Conservation (phyloP, 176 grass and related monocot genomes). For the Aegilops tauschii region DNA sequence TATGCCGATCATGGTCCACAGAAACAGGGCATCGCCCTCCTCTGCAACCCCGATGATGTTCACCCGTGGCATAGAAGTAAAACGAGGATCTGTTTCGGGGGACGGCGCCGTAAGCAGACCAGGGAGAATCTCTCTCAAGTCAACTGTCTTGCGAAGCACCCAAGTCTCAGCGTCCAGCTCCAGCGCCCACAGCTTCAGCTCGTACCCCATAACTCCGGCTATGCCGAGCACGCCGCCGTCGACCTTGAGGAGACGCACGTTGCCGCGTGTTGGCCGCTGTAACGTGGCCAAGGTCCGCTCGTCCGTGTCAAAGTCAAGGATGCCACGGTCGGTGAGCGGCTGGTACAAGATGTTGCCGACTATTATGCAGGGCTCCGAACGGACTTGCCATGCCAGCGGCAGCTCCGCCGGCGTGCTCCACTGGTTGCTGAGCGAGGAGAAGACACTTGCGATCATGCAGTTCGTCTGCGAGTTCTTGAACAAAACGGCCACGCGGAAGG, state of each 20-base stretch:
- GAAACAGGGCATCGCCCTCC: background rate
- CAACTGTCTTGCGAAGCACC: background rate
- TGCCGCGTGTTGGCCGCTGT: background rate
- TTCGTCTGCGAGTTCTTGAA: background rate
- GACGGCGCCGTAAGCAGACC: background rate
- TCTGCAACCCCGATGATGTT: background rate
- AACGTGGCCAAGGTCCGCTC: background rate
- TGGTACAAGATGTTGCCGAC: background rate
- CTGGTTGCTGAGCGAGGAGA: background rate
- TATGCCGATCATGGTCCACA: background rate
- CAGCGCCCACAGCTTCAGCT: background rate
- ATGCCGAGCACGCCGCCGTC: conserved; percentile 21
- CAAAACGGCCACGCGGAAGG: background rate
- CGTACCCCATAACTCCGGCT: background rate
- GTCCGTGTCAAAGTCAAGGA: background rate
- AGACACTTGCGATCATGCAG: background rate
- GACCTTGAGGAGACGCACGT: conserved; percentile 1
- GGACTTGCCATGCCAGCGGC: background rate
- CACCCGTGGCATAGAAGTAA: background rate
- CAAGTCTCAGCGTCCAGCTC: background rate
- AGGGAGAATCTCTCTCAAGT: background rate
- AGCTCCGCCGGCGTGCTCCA: background rate
- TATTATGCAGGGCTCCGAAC: background rate
- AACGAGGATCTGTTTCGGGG: background rate
- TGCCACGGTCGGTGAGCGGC: background rate